Percentiles rank a stretch among this genome's conserved stretches.
Evolutionary conservation across 2,329 filamentous ascomycete genomes (phyloP).

Genomic region (Aphanocladium album): DNA sequence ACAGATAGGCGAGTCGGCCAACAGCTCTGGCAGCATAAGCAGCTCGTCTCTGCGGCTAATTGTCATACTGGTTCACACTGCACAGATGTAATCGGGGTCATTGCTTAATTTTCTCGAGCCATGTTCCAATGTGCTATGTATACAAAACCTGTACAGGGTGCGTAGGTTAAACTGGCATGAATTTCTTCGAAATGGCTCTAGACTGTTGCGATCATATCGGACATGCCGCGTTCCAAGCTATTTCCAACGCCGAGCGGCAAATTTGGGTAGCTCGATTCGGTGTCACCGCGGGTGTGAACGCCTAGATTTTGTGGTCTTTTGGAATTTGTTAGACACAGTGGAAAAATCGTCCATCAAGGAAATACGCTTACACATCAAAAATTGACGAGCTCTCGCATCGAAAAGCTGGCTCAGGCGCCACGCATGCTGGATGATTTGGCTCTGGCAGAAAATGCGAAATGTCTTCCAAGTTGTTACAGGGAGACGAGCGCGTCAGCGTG

Average conservation of each 20-base stretch:
- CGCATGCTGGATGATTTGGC: neutral
- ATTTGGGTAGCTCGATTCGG: constrained; percentile 4
- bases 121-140: neutral
- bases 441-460: neutral
- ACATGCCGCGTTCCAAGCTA: constrained; percentile 5
- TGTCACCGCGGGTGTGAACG: neutral
- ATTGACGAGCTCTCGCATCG: neutral
- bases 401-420: neutral
- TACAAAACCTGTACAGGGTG: constrained; percentile 10
- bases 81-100: too few species aligned
- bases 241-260: neutral
- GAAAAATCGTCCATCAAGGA: neutral
- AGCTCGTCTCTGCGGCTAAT: too few species aligned
- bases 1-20: too few species aligned
- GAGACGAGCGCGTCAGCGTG: neutral
- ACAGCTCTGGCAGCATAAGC: too few species aligned
- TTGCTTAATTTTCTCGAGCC: too few species aligned
- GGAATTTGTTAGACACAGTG: neutral
- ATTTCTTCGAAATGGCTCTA: neutral
- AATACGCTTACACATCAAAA: constrained; percentile 3
- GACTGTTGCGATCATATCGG: constrained; percentile 4
- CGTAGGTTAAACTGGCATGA: neutral
- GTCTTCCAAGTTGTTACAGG: constrained; percentile 3
- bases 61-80: too few species aligned
- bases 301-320: neutral